Conservation (phyloP, 73 alveolate genomes). For the Uronychia binucleata region DNA sequence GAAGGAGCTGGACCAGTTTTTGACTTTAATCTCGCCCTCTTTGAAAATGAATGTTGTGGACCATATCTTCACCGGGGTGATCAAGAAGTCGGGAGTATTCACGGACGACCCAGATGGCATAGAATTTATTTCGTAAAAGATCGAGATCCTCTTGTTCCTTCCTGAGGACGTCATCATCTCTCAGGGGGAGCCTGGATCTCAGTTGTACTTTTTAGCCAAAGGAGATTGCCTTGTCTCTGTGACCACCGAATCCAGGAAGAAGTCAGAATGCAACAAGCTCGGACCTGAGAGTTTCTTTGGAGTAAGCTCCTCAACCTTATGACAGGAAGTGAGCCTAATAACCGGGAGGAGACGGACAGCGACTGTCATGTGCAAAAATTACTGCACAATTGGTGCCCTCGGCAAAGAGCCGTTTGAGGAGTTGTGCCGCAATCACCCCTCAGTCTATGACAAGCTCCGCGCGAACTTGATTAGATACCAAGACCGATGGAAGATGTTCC, state of each 20-base stretch:
- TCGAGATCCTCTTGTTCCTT: conserved; percentile 16
- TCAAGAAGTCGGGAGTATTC: conserved; percentile 22
- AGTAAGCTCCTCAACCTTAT: too few relatives aligned
- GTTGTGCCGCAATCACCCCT: not conserved
- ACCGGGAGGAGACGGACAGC: not conserved
- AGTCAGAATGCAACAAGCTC: not conserved
- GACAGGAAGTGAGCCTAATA: not conserved
- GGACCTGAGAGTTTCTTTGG: not conserved
- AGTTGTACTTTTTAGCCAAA: not conserved
- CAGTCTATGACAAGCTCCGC: not conserved
- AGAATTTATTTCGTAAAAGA: conserved; percentile 29
- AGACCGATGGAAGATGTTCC: not conserved
- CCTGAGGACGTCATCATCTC: conserved; percentile 36
- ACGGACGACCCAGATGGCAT: conserved; percentile 23
- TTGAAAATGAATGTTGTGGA: conserved; percentile 12
- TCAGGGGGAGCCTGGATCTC: not conserved
- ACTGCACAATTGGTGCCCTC: not conserved
- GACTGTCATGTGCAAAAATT: not conserved
- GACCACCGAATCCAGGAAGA: not conserved
- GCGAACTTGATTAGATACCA: not conserved
- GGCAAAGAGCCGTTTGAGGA: not conserved
- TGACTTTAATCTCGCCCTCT: conserved; percentile 24
- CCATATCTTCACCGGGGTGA: conserved; percentile 31
- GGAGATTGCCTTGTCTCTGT: not conserved
- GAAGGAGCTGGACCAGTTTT: not conserved